A percentile compares a stretch with the other conserved stretches of the same genome.
Evolutionary conservation across 1,139 yeast genomes (phyloP).

Genomic region (Torulaspora pretoriensis): DNA sequence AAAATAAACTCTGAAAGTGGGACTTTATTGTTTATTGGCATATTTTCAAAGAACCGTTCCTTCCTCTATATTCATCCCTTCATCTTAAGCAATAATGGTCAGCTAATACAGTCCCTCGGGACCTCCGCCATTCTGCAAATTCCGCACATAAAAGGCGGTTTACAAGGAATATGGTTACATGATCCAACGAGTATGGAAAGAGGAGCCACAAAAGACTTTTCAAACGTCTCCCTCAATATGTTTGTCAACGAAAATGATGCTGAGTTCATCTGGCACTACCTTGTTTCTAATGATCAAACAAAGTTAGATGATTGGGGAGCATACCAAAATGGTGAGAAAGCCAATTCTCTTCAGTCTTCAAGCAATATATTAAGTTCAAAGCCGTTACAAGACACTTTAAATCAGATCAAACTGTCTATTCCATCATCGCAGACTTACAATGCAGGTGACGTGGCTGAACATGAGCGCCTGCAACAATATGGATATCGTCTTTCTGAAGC

Average conservation of each 20-base stretch:
- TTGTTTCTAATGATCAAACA: slow-evolving; percentile 2
- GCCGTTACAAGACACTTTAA: not conserved
- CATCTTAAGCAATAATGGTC: slow-evolving; percentile 11
- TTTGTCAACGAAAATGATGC: slow-evolving; percentile 7
- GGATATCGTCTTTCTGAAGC: slow-evolving; percentile 29
- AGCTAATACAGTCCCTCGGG: slow-evolving; percentile 19
- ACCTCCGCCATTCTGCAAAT: slow-evolving; percentile 21
- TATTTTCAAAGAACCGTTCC: slow-evolving; percentile 25
- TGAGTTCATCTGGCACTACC: slow-evolving; percentile 7
- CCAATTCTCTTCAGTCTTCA: not conserved
- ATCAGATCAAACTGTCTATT: not conserved
- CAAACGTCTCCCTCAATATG: slow-evolving; percentile 1
- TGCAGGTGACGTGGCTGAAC: slow-evolving; percentile 4
- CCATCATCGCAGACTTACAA: not conserved
- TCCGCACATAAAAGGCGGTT: slow-evolving; percentile 9
- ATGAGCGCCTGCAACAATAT: slow-evolving; percentile 24
- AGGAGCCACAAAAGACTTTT: too few relatives aligned
- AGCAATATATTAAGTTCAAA: not conserved
- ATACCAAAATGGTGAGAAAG: not conserved
- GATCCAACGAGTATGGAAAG: not conserved
- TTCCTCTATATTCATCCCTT: slow-evolving; percentile 25
- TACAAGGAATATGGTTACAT: slow-evolving; percentile 5
- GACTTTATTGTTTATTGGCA: slow-evolving; percentile 17
- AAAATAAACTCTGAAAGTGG: slow-evolving; percentile 8
- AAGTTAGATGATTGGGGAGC: not conserved